A percentile compares a stretch with the other conserved stretches of the same genome.
Evolutionary conservation across 1,139 yeast genomes (phyloP).

Genomic region (Candida frijolesensis): DNA sequence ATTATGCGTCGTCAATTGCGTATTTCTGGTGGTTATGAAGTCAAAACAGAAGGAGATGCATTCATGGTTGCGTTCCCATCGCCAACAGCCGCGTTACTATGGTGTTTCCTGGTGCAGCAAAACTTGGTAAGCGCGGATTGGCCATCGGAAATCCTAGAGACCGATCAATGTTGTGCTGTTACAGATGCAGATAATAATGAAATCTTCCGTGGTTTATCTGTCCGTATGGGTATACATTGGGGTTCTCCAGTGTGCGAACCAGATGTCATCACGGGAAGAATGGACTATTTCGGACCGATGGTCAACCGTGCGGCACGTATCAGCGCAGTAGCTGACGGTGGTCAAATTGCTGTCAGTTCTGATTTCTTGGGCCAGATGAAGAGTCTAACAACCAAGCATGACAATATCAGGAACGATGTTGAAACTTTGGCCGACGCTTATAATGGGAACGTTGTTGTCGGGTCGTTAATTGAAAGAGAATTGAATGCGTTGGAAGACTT

Average conservation of each 20-base stretch:
- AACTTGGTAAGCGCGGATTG: constrained; percentile 84
- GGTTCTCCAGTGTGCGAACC: constrained; percentile 96
- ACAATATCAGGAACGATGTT: constrained; percentile 43
- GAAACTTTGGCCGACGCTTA: constrained; percentile 56
- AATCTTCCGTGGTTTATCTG: constrained; percentile 86
- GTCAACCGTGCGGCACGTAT: constrained; percentile 94
- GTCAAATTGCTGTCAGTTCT: constrained; percentile 86
- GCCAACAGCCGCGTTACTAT: constrained; percentile 82
- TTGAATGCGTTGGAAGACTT: constrained; percentile 64
- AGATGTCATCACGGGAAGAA: constrained; percentile 91
- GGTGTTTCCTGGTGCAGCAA: constrained; percentile 94
- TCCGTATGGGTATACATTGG: constrained; percentile 98
- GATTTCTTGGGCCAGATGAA: constrained; percentile 78
- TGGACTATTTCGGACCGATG: constrained; percentile 99
- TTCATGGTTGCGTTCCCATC: constrained; percentile 98
- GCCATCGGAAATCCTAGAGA: constrained; percentile 90
- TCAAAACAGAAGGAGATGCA: constrained; percentile 98
- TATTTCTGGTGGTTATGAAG: constrained; percentile 96
- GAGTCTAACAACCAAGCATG: constrained; percentile 57
- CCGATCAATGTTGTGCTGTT: constrained; percentile 82
- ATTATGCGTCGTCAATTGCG: constrained; percentile 93
- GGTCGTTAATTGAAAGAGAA: constrained; percentile 69
- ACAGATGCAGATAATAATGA: constrained; percentile 65
- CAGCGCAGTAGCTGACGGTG: constrained; percentile 95
- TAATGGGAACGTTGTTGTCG: constrained; percentile 59